Percentiles rank a stretch among this genome's conserved stretches.
phyloP scores from a whole-genome alignment of 192 early-diverging fungal genomes.

The Mortierella hygrophila region DNA sequence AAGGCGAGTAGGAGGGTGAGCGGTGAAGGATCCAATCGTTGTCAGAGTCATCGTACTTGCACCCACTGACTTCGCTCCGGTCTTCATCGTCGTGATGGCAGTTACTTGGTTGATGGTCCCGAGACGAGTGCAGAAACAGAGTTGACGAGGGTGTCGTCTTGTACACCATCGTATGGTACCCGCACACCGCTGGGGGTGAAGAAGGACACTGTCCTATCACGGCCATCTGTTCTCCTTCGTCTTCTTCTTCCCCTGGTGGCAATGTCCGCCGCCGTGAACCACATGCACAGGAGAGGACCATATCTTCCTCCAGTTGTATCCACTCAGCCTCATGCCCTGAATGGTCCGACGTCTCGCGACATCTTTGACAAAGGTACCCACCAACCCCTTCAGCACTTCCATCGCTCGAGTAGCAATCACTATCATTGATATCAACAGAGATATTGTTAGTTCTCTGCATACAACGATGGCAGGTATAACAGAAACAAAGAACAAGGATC shows the following conservation, averaged over 20 bases:
- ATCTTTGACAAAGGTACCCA: slow-evolving; percentile 36
- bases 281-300: slow-evolving; percentile 19
- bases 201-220: background rate
- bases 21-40: slow-evolving; percentile 46
- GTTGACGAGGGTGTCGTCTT: slow-evolving; percentile 43
- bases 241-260: background rate
- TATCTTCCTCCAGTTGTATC: slow-evolving; percentile 19
- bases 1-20: background rate
- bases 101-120: slow-evolving; percentile 21
- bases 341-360: slow-evolving; percentile 35
- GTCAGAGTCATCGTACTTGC: slow-evolving; percentile 29
- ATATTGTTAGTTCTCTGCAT: background rate
- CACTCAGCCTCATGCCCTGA: slow-evolving; percentile 22
- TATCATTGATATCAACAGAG: background rate
- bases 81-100: slow-evolving; percentile 10
- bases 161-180: slow-evolving; percentile 50
- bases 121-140: slow-evolving; percentile 24
- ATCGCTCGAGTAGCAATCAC: slow-evolving; percentile 22
- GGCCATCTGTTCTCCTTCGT: background rate
- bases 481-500: background rate
- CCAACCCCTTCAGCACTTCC: background rate
- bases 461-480: background rate
- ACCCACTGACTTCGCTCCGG: slow-evolving; percentile 37
- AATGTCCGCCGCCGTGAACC: slow-evolving; percentile 12
- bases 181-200: slow-evolving; percentile 22